These are phyloP conservation scores for Saccharomycopsis selenospora DNA, from an alignment of 805 yeast species.

Conservation along the genomic window DNA sequence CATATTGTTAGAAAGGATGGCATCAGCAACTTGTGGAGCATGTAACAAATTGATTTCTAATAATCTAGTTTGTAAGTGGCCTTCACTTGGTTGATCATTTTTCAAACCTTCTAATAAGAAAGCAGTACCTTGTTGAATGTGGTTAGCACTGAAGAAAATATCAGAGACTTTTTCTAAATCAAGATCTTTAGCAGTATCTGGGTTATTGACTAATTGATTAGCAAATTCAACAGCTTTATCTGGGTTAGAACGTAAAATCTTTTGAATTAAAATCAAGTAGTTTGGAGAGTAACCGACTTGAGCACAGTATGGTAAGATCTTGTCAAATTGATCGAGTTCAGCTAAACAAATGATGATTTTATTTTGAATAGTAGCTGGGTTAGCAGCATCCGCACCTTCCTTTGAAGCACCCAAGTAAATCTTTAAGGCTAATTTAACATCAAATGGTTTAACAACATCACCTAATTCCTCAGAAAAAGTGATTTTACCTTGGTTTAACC, in stretches of 20 bases:
- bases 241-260: slow-evolving; percentile 87
- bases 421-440: slow-evolving; percentile 78
- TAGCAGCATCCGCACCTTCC: slow-evolving; percentile 45
- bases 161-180: slow-evolving; percentile 87
- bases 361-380: slow-evolving; percentile 26
- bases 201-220: slow-evolving; percentile 63
- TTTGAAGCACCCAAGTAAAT: slow-evolving; percentile 49
- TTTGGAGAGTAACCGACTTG: slow-evolving; percentile 87
- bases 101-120: slow-evolving; percentile 91
- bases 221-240: slow-evolving; percentile 98
- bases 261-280: slow-evolving; percentile 81
- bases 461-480: slow-evolving; percentile 96
- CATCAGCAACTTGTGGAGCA: slow-evolving; percentile 99
- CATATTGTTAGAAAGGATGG: slow-evolving; percentile 91
- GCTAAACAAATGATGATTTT: slow-evolving; percentile 91
- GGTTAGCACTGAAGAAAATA: slow-evolving; percentile 88
- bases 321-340: slow-evolving; percentile 93
- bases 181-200: slow-evolving; percentile 49
- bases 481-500: slow-evolving; percentile 92
- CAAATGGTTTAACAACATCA: slow-evolving; percentile 87
- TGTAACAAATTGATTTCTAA: slow-evolving; percentile 87
- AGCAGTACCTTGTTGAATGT: slow-evolving; percentile 96
- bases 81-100: slow-evolving; percentile 89
- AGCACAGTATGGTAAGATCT: slow-evolving; percentile 88
- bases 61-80: slow-evolving; percentile 89